These are phyloP conservation scores for Picea glauca DNA, from an alignment of 75 land plant species.

Conservation along the genomic window DNA sequence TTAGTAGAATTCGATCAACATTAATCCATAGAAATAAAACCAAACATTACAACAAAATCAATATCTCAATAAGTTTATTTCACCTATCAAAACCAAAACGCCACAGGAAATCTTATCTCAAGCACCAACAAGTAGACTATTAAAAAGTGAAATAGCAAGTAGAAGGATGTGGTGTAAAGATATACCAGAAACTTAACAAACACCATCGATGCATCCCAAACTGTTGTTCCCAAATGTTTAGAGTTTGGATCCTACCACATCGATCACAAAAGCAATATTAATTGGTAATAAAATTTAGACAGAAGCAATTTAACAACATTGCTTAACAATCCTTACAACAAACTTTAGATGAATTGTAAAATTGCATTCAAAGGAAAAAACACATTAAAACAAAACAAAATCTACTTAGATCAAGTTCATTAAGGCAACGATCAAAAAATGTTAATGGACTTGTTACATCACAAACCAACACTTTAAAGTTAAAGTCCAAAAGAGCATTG, in stretches of 20 bases:
- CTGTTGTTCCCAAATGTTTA: slow-evolving; percentile 91
- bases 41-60: not conserved
- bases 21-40: not conserved
- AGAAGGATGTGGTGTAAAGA: not conserved
- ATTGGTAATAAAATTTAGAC: not conserved
- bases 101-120: not conserved
- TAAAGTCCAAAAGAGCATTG: no score
- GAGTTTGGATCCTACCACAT: slow-evolving; percentile 88
- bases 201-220: slow-evolving; percentile 98
- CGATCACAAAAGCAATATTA: not conserved
- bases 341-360: no score
- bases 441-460: no score
- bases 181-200: slow-evolving; percentile 88
- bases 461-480: no score
- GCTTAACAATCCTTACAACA: no score
- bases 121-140: not conserved
- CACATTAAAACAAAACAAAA: no score
- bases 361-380: no score
- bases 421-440: no score
- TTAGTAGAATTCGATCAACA: not conserved
- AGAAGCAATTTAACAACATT: no score
- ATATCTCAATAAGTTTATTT: not conserved
- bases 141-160: not conserved
- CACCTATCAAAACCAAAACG: not conserved
- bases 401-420: no score